phyloP scores from a whole-genome alignment of 179 eudicot species.

The Amaranthus tricolor region DNA sequence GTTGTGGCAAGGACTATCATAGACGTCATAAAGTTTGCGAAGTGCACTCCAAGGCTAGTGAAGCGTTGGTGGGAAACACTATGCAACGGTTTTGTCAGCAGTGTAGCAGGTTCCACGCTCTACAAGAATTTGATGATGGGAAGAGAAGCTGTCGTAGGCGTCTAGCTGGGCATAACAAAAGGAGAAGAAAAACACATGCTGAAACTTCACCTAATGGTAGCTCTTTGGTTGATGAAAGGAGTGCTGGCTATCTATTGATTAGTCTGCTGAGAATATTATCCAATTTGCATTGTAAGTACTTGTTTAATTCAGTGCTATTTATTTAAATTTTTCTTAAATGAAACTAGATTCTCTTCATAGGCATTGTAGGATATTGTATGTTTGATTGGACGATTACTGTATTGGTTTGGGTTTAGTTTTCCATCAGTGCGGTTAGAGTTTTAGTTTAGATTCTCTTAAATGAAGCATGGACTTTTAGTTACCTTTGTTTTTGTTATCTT shows the following conservation, averaged over 20 bases:
- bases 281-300: slow-evolving; percentile 66
- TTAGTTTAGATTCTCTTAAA: not conserved
- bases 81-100: slow-evolving; percentile 94
- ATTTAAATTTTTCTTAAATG: slow-evolving; percentile 1
- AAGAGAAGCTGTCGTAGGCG: slow-evolving; percentile 95
- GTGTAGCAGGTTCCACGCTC: slow-evolving; percentile 96
- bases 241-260: slow-evolving; percentile 55
- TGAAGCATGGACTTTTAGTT: not conserved
- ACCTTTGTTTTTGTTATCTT: not conserved
- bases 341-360: not conserved
- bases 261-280: slow-evolving; percentile 67
- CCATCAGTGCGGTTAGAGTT: not conserved
- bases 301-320: not conserved
- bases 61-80: slow-evolving; percentile 58
- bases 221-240: slow-evolving; percentile 50
- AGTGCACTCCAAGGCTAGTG: slow-evolving; percentile 70
- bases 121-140: slow-evolving; percentile 93
- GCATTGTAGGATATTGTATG: not conserved
- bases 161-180: slow-evolving; percentile 81
- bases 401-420: not conserved
- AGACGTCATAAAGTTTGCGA: slow-evolving; percentile 88
- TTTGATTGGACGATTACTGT: slow-evolving; percentile 3
- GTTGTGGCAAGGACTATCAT: slow-evolving; percentile 74
- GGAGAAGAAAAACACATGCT: slow-evolving; percentile 84
- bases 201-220: slow-evolving; percentile 47